Conservation (phyloP, 306 rosid species). For the Cucurbita argyrosperma region DNA sequence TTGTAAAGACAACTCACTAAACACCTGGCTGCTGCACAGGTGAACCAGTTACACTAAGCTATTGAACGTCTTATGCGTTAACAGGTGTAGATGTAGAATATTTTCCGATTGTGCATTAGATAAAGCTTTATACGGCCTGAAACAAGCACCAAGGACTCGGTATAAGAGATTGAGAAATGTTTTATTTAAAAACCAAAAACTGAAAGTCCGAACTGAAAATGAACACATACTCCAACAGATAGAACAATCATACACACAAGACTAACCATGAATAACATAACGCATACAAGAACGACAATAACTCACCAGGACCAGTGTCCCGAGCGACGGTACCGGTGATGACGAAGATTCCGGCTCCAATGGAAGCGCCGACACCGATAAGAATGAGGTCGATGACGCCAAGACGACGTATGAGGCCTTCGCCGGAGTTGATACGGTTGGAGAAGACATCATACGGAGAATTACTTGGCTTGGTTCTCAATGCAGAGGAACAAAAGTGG, state of each 20-base stretch:
- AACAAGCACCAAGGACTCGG: no score
- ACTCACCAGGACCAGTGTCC: slow-evolving; percentile 71
- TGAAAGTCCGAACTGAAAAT: neutral
- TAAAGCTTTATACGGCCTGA: no score
- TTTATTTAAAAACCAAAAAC: neutral
- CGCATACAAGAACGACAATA: neutral
- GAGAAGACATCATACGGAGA: slow-evolving; percentile 33
- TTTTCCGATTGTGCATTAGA: no score
- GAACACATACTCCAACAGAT: neutral
- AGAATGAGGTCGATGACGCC: slow-evolving; percentile 75
- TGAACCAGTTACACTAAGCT: no score
- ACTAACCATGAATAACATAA: neutral
- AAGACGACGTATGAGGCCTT: slow-evolving; percentile 72
- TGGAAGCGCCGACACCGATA: slow-evolving; percentile 85
- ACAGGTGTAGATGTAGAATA: no score
- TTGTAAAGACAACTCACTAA: no score
- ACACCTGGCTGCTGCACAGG: no score
- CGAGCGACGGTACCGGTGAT: slow-evolving; percentile 93
- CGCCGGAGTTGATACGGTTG: slow-evolving; percentile 31
- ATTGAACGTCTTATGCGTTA: no score
- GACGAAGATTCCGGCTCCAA: slow-evolving; percentile 86
- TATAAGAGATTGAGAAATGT: no score
- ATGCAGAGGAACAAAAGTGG: slow-evolving; percentile 66
- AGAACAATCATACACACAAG: neutral
- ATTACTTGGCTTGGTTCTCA: slow-evolving; percentile 39